Conservation (phyloP, 1,284 basidiomycete species). For the Microbotryomycetes sp. region DNA sequence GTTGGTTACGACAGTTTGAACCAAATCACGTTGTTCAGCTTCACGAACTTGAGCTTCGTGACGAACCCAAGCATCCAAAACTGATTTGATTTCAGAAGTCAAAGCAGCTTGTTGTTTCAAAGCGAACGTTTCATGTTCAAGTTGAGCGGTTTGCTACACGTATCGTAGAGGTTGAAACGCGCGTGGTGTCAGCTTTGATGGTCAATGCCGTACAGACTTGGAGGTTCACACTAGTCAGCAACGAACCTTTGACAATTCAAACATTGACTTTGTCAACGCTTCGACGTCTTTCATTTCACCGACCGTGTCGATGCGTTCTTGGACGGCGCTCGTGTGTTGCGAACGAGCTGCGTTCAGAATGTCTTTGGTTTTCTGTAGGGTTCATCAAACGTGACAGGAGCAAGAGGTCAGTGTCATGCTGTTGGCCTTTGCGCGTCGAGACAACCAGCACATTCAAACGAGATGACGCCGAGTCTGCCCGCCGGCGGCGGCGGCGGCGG, state of each 20-base stretch:
- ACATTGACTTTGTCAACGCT: constrained; percentile 79
- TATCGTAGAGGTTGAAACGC: background rate
- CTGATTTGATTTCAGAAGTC: constrained; percentile 82
- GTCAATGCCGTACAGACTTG: too few species aligned
- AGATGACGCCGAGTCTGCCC: background rate
- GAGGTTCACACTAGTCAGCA: background rate
- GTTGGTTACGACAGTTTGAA: constrained; percentile 77
- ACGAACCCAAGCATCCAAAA: constrained; percentile 96
- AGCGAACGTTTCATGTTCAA: constrained; percentile 86
- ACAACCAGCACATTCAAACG: too few species aligned
- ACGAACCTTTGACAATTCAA: constrained; percentile 79
- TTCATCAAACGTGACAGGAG: background rate
- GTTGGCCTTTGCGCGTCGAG: too few species aligned
- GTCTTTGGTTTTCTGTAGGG: constrained; percentile 57
- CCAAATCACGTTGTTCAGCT: constrained; percentile 86
- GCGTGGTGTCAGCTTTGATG: too few species aligned
- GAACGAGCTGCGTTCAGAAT: constrained; percentile 76
- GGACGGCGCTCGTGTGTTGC: constrained; percentile 88
- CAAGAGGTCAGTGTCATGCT: background rate
- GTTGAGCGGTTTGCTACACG: constrained; percentile 75
- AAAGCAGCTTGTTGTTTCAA: constrained; percentile 83
- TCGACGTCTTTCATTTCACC: constrained; percentile 92
- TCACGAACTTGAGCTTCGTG: constrained; percentile 96
- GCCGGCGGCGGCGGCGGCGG: background rate
- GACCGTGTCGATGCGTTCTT: constrained; percentile 85